phyloP scores from a whole-genome alignment of 805 yeast genomes.

The Candida boidinii region DNA sequence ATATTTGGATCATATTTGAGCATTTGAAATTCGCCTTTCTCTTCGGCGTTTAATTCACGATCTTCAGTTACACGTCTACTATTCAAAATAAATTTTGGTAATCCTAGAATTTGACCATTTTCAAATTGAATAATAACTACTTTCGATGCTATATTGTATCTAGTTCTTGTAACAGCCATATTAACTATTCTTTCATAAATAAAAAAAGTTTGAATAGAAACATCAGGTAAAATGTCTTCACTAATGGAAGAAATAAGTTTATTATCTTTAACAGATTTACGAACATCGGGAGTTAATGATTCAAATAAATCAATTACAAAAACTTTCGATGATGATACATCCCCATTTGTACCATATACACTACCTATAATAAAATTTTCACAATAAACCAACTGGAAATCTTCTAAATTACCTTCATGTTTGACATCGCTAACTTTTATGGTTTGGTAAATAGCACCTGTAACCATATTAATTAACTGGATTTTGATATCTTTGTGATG shows the following conservation, averaged over 20 bases:
- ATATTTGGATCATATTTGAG: conserved; percentile 61
- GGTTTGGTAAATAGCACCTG: conserved; percentile 50
- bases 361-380: conserved; percentile 81
- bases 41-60: conserved; percentile 39
- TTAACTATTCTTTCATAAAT: conserved; percentile 49
- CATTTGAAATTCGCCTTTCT: conserved; percentile 50
- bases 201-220: conserved; percentile 47
- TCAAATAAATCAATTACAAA: conserved; percentile 76
- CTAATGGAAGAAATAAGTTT: conserved; percentile 10
- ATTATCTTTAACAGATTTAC: conserved; percentile 13
- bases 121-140: conserved; percentile 51
- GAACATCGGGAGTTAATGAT: conserved; percentile 43
- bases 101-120: conserved; percentile 51
- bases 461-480: conserved; percentile 54
- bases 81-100: conserved; percentile 66
- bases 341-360: conserved; percentile 41
- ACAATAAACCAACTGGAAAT: conserved; percentile 52
- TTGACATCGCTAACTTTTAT: conserved; percentile 23
- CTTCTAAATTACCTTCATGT: conserved; percentile 23
- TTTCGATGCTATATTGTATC: conserved; percentile 60
- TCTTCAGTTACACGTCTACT: conserved; percentile 60
- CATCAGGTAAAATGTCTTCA: conserved; percentile 33
- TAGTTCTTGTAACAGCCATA: conserved; percentile 48
- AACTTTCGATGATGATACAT: conserved; percentile 44
- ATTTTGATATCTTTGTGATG: conserved; percentile 29